A percentile compares a stretch with the other conserved stretches of the same genome.
These are phyloP conservation scores for Pneumocystis sp. DNA, from an alignment of 1,139 yeast genomes.

Conservation along the genomic window DNA sequence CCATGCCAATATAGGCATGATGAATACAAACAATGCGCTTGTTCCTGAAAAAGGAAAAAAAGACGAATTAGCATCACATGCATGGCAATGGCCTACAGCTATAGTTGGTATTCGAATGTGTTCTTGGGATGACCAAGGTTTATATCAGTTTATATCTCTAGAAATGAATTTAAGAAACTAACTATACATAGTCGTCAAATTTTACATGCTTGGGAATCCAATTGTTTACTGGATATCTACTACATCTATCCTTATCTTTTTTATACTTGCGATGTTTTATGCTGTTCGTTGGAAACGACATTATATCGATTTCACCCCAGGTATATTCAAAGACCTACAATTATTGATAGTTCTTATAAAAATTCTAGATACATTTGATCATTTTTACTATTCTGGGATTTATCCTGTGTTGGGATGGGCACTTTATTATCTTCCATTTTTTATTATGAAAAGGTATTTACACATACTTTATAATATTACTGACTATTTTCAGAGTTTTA, in stretches of 20 bases:
- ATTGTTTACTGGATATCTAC: conserved; percentile 90
- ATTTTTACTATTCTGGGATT: conserved; percentile 64
- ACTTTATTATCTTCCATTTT: conserved; percentile 78
- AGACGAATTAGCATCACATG: conserved; percentile 78
- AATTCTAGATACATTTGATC: conserved; percentile 18
- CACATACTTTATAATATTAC: not conserved
- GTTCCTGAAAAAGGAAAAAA: conserved; percentile 84
- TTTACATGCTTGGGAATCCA: conserved; percentile 84
- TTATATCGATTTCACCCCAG: conserved; percentile 44
- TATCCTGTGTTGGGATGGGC: conserved; percentile 92
- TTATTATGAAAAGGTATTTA: conserved; percentile 65
- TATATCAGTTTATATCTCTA: not conserved
- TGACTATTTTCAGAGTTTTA: conserved; percentile 36
- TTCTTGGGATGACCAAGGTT: conserved; percentile 65
- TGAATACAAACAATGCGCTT: conserved; percentile 95
- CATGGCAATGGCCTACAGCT: conserved; percentile 98
- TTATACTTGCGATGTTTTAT: conserved; percentile 39
- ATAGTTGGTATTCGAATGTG: conserved; percentile 88
- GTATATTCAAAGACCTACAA: conserved; percentile 2
- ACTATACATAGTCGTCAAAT: conserved; percentile 38
- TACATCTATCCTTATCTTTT: conserved; percentile 49
- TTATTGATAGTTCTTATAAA: conserved; percentile 5
- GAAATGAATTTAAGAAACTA: not conserved
- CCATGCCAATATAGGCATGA: conserved; percentile 91
- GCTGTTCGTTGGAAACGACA: conserved; percentile 92